These are phyloP conservation scores for Linnemannia zychae DNA, from an alignment of 192 early-diverging fungal genomes.

Conservation along the genomic window DNA sequence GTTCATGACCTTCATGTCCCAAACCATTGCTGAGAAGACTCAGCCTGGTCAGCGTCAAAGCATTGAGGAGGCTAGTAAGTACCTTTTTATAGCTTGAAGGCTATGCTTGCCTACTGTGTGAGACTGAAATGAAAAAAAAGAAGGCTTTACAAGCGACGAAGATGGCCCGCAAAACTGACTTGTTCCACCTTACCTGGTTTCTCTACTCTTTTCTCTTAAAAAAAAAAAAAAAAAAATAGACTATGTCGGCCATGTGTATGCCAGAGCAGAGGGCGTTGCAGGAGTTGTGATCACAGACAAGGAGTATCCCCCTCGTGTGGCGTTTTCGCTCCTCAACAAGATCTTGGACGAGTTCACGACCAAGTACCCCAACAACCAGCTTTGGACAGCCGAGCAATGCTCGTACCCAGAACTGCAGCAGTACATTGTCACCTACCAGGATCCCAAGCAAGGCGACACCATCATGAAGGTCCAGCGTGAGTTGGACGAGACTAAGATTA, in stretches of 20 bases:
- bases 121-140: not conserved
- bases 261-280: conserved; percentile 77
- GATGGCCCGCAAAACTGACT: not conserved
- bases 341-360: conserved; percentile 89
- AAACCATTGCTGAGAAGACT: conserved; percentile 90
- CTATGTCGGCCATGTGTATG: conserved; percentile 87
- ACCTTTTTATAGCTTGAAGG: not conserved
- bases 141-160: not conserved
- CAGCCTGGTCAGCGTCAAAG: conserved; percentile 81
- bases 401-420: conserved; percentile 79
- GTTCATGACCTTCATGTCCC: conserved; percentile 88
- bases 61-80: conserved; percentile 83
- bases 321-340: conserved; percentile 88
- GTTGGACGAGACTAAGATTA: conserved; percentile 96
- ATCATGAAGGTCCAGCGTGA: conserved; percentile 96
- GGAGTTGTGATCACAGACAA: conserved; percentile 85
- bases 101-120: not conserved
- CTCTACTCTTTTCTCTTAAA: not conserved
- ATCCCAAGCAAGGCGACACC: conserved; percentile 91
- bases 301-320: conserved; percentile 92
- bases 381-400: conserved; percentile 55
- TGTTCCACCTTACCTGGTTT: not conserved
- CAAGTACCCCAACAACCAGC: conserved; percentile 62
- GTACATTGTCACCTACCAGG: conserved; percentile 87
- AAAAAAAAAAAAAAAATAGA: too few relatives aligned